Evolutionary conservation across 139 green algal species (phyloP).

Genomic region (Zygnema cylindricum): DNA sequence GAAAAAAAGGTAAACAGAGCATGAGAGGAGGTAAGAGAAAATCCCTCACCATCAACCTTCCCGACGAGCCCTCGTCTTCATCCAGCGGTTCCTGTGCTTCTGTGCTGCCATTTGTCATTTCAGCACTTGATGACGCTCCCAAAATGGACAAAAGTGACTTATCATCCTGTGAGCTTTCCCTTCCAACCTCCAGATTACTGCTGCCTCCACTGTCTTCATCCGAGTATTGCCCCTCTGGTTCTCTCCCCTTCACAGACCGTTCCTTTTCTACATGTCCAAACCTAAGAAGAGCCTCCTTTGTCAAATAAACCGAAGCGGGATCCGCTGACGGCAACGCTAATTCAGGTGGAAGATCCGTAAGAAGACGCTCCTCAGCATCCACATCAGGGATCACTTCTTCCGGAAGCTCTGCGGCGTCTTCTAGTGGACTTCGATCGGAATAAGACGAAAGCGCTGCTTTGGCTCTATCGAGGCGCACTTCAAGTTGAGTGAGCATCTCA

Average conservation of each 20-base stretch:
- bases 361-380: not conserved
- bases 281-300: not conserved
- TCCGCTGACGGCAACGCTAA: not conserved
- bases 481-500: not conserved
- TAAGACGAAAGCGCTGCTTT: not conserved
- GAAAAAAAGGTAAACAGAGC: not conserved
- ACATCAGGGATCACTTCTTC: not conserved
- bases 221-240: not conserved
- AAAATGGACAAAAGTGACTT: not conserved
- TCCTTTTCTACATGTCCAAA: not conserved
- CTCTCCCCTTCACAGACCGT: not conserved
- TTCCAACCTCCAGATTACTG: not conserved
- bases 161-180: not conserved
- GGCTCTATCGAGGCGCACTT: not conserved
- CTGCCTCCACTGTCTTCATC: not conserved
- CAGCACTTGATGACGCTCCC: not conserved
- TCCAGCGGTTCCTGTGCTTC: not conserved
- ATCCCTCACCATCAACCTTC: not conserved
- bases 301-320: not conserved
- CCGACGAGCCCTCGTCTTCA: not conserved
- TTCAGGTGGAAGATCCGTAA: not conserved
- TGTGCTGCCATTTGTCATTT: not conserved
- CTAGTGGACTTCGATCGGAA: not conserved
- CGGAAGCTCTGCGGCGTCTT: not conserved
- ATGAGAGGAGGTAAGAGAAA: too few species aligned